phyloP scores from a whole-genome alignment of 345 rosid species.

The Cardiospermum halicacabum region DNA sequence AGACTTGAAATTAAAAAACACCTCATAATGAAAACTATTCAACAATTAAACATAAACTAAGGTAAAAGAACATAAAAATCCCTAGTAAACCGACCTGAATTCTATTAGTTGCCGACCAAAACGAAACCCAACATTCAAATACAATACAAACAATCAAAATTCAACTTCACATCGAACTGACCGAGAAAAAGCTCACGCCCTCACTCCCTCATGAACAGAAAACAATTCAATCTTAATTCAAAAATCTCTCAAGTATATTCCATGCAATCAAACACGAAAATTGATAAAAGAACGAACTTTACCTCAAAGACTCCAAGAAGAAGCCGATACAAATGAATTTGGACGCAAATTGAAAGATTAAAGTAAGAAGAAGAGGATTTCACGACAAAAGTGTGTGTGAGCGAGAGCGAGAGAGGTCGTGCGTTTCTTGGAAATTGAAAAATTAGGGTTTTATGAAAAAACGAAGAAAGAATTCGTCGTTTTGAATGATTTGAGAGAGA shows the following conservation, averaged over 20 bases:
- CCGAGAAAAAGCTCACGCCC: not conserved
- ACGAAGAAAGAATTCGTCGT: not conserved
- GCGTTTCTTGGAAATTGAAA: not conserved
- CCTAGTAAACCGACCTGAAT: not conserved
- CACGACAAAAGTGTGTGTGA: no score
- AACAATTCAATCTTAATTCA: not conserved
- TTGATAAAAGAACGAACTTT: not conserved
- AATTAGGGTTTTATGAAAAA: not conserved
- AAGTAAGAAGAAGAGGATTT: no score
- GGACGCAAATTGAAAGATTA: no score
- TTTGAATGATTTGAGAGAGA: not conserved
- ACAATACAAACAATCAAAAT: not conserved
- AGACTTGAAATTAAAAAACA: not conserved
- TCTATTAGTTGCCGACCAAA: not conserved
- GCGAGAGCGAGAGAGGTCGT: not conserved
- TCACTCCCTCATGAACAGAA: not conserved
- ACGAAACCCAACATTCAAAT: not conserved
- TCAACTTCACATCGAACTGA: not conserved
- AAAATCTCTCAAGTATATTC: not conserved
- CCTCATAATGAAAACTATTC: not conserved
- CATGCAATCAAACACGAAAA: not conserved
- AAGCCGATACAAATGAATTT: not conserved
- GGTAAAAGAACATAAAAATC: not conserved
- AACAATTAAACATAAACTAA: not conserved
- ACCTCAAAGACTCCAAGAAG: not conserved